phyloP scores from a whole-genome alignment of 2,329 filamentous ascomycete genomes.

The Remersonia thermophila region DNA sequence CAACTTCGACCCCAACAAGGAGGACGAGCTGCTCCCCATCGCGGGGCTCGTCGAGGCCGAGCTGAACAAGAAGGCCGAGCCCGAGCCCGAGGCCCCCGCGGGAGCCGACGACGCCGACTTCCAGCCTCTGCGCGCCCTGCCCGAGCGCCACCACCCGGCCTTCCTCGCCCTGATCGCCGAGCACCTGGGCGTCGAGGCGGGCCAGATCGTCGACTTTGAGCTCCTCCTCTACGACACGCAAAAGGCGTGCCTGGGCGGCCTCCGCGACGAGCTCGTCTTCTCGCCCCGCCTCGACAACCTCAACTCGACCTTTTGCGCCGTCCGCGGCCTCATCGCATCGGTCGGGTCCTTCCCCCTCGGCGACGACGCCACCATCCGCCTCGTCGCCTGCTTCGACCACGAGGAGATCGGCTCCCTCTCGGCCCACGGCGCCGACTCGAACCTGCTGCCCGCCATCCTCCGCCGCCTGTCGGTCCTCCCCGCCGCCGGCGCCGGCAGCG shows the following conservation, averaged over 20 bases:
- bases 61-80: slow-evolving; percentile 57
- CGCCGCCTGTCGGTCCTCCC: slow-evolving; percentile 75
- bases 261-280: slow-evolving; percentile 91
- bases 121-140: slow-evolving; percentile 62
- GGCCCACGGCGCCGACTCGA: slow-evolving; percentile 87
- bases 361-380: slow-evolving; percentile 67
- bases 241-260: slow-evolving; percentile 73
- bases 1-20: slow-evolving; percentile 90
- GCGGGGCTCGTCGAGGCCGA: slow-evolving; percentile 77
- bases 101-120: slow-evolving; percentile 41
- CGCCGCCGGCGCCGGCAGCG: slow-evolving; percentile 39
- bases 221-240: slow-evolving; percentile 96
- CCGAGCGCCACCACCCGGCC: slow-evolving; percentile 78
- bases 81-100: slow-evolving; percentile 29
- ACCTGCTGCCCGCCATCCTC: slow-evolving; percentile 76
- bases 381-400: slow-evolving; percentile 94
- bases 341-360: slow-evolving; percentile 54
- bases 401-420: slow-evolving; percentile 92
- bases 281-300: slow-evolving; percentile 93
- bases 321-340: slow-evolving; percentile 74
- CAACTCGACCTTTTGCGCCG: slow-evolving; percentile 89
- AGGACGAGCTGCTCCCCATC: slow-evolving; percentile 90
- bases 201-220: slow-evolving; percentile 83
- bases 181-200: slow-evolving; percentile 57
- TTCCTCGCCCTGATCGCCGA: slow-evolving; percentile 75